phyloP scores from a whole-genome alignment of 805 yeast genomes.

The Sugiyamaella americana region DNA sequence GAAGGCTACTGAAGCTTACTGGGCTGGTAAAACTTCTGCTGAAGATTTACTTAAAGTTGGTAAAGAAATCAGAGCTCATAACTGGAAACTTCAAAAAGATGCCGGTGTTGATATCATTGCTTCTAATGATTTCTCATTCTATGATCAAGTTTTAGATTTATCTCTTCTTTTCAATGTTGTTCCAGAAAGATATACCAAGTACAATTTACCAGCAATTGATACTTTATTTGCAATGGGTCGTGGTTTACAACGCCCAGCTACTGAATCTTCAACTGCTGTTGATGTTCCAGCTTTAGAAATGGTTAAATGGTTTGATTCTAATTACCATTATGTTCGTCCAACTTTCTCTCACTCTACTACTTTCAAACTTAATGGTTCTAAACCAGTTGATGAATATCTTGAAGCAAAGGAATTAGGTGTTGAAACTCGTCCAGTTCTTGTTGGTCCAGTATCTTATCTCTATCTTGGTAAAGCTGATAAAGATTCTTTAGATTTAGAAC shows the following conservation, averaged over 20 bases:
- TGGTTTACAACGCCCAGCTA: slow-evolving; percentile 97
- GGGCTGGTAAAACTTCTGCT: slow-evolving; percentile 86
- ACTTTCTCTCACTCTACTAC: slow-evolving; percentile 92
- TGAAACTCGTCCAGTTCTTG: slow-evolving; percentile 93
- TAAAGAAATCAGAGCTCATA: slow-evolving; percentile 88
- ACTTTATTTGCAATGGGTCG: slow-evolving; percentile 99
- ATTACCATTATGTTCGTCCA: slow-evolving; percentile 99
- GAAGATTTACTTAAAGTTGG: slow-evolving; percentile 89
- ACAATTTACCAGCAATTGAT: slow-evolving; percentile 81
- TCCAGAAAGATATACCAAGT: slow-evolving; percentile 96
- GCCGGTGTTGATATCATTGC: slow-evolving; percentile 98
- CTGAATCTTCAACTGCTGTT: slow-evolving; percentile 79
- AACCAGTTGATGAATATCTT: slow-evolving; percentile 95
- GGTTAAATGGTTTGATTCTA: slow-evolving; percentile 99
- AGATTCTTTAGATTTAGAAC: slow-evolving; percentile 92
- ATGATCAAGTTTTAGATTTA: slow-evolving; percentile 93
- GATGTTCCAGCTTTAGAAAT: slow-evolving; percentile 97
- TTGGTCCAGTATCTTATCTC: slow-evolving; percentile 95
- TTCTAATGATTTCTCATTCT: slow-evolving; percentile 96
- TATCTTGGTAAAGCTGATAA: slow-evolving; percentile 97
- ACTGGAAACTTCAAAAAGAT: slow-evolving; percentile 96
- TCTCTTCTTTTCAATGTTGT: slow-evolving; percentile 89
- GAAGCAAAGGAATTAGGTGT: slow-evolving; percentile 97
- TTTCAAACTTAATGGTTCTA: slow-evolving; percentile 92
- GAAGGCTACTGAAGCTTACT: slow-evolving; percentile 98